A percentile compares a stretch with the other conserved stretches of the same genome.
Evolutionary conservation across 495 filamentous ascomycete species (phyloP).

Genomic region (Daldinia loculata): DNA sequence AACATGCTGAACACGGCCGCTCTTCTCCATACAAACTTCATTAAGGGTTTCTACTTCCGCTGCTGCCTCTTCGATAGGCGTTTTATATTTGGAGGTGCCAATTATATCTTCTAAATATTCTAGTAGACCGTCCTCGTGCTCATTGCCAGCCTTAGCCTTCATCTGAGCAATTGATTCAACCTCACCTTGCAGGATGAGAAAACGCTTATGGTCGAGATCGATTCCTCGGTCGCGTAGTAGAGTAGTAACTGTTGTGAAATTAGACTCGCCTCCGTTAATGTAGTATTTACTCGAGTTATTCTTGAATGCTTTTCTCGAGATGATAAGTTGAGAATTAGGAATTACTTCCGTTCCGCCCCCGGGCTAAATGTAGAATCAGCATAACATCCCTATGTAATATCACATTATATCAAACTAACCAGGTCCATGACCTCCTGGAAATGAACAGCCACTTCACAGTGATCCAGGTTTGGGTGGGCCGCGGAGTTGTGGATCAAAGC

Average conservation of each 20-base stretch:
- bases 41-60: constrained; percentile 89
- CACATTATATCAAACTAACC: constrained; percentile 41
- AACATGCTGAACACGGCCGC: constrained; percentile 91
- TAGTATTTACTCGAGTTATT: constrained; percentile 98
- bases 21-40: constrained; percentile 94
- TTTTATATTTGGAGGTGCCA: constrained; percentile 96
- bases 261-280: constrained; percentile 87
- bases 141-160: constrained; percentile 93
- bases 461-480: constrained; percentile 79
- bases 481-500: constrained; percentile 97
- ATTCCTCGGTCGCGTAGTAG: constrained; percentile 89
- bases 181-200: constrained; percentile 95
- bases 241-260: constrained; percentile 88
- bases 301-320: constrained; percentile 94
- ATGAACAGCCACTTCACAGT: constrained; percentile 94
- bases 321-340: constrained; percentile 81
- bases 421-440: constrained; percentile 94
- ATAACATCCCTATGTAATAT: background rate
- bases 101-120: constrained; percentile 99
- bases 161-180: constrained; percentile 99
- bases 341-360: constrained; percentile 76
- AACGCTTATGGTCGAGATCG: constrained; percentile 97
- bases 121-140: constrained; percentile 94
- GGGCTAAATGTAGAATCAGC: constrained; percentile 54
- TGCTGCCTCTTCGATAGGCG: constrained; percentile 92